These are phyloP conservation scores for Podospora tetraspora DNA, from an alignment of 495 filamentous ascomycete species.

Conservation along the genomic window DNA sequence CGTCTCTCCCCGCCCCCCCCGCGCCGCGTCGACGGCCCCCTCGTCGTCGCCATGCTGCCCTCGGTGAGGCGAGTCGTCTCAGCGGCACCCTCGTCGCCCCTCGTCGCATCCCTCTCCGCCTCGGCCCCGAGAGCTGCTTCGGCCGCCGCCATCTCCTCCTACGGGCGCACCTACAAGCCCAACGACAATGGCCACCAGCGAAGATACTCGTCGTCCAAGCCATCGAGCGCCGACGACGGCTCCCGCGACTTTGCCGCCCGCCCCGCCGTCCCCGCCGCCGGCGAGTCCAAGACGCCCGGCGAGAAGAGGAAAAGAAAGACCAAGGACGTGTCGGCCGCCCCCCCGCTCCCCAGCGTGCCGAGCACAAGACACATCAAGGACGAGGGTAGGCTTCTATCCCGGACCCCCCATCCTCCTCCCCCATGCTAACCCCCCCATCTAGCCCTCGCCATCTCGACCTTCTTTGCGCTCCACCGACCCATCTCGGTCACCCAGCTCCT, in stretches of 20 bases:
- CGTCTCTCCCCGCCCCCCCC: neutral
- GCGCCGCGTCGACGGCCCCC: neutral
- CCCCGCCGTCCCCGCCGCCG: conserved; percentile 36
- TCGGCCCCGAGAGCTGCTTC: conserved; percentile 33
- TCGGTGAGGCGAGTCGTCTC: conserved; percentile 46
- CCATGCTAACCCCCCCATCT: neutral
- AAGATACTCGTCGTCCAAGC: conserved; percentile 54
- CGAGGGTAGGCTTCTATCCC: conserved; percentile 52
- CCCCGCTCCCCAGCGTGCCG: conserved; percentile 70
- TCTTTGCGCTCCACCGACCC: conserved; percentile 93
- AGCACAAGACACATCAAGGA: conserved; percentile 73
- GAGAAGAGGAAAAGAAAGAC: conserved; percentile 46
- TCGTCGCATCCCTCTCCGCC: conserved; percentile 35
- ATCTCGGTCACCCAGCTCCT: conserved; percentile 80
- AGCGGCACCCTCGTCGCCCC: conserved; percentile 38
- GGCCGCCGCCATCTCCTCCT: conserved; percentile 23
- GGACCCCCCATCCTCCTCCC: neutral
- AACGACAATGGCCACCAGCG: conserved; percentile 38
- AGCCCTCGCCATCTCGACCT: conserved; percentile 85
- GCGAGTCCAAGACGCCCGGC: conserved; percentile 33
- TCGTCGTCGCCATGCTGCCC: conserved; percentile 44
- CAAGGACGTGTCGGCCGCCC: conserved; percentile 34
- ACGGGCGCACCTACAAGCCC: conserved; percentile 32
- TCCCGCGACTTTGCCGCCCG: conserved; percentile 42
- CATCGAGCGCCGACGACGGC: conserved; percentile 50